Percentiles rank a stretch among this genome's conserved stretches.
These are phyloP conservation scores for Umbelopsis vinacea DNA, from an alignment of 192 early-diverging fungal species.

Conservation along the genomic window DNA sequence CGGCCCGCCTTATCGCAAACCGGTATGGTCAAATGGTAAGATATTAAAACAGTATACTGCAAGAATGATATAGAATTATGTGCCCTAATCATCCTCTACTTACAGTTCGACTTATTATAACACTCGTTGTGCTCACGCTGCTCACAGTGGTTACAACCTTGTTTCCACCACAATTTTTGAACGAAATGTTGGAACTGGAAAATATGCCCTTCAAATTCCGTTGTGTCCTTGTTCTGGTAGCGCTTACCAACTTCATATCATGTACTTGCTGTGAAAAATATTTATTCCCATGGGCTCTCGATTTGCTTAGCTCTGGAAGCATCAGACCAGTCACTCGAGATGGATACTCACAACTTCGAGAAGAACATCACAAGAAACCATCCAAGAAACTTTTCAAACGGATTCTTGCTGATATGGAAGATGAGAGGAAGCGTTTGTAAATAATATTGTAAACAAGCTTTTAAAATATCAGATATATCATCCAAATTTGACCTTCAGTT, in stretches of 20 bases:
- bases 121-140: constrained; percentile 55
- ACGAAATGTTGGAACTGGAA: constrained; percentile 72
- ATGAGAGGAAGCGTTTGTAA: constrained; percentile 16
- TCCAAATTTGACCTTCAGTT: too few relatives aligned
- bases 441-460: neutral
- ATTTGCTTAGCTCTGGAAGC: neutral
- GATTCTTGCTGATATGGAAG: constrained; percentile 20
- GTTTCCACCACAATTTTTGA: constrained; percentile 53
- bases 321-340: neutral
- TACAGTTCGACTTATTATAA: constrained; percentile 69
- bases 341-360: constrained; percentile 3
- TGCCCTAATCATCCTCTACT: neutral
- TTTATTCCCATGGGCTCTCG: constrained; percentile 38
- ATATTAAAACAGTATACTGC: neutral
- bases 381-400: constrained; percentile 20
- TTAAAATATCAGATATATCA: neutral
- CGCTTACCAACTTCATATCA: constrained; percentile 60
- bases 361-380: neutral
- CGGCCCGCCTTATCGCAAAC: constrained; percentile 94
- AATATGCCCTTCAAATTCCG: constrained; percentile 59
- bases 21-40: constrained; percentile 87
- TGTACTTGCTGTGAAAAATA: constrained; percentile 51
- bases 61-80: neutral
- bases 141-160: constrained; percentile 56
- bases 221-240: constrained; percentile 60